Evolutionary conservation across 495 filamentous ascomycete species (phyloP).

Genomic region (Lophiotrema nucula): DNA sequence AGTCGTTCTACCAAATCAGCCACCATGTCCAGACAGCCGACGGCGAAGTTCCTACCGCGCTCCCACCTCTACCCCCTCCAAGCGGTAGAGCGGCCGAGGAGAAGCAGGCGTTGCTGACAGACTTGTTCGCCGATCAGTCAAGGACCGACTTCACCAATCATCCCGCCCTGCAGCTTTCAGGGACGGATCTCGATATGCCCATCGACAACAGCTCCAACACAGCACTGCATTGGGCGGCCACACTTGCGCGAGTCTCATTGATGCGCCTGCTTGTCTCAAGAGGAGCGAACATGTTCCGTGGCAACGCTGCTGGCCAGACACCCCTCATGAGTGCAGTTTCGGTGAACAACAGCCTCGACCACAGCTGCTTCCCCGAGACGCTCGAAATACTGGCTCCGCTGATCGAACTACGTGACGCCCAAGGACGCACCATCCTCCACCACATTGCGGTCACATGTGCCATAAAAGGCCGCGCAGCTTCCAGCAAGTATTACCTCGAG

Average conservation of each 20-base stretch:
- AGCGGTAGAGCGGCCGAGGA: conserved; percentile 63
- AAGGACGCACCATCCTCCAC: conserved; percentile 87
- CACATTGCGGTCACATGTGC: conserved; percentile 94
- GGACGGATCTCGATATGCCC: conserved; percentile 82
- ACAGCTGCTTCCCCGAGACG: conserved; percentile 75
- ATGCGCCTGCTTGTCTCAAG: conserved; percentile 74
- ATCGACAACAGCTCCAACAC: conserved; percentile 84
- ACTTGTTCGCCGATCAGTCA: conserved; percentile 75
- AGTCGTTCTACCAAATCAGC: conserved; percentile 72
- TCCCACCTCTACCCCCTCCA: conserved; percentile 69
- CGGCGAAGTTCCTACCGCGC: conserved; percentile 53
- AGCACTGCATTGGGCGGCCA: conserved; percentile 95
- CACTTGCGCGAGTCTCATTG: conserved; percentile 78
- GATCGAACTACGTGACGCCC: conserved; percentile 83
- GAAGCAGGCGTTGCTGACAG: conserved; percentile 77
- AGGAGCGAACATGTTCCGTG: conserved; percentile 80
- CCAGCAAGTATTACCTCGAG: conserved; percentile 90
- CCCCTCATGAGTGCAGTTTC: conserved; percentile 83
- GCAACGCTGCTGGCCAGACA: conserved; percentile 85
- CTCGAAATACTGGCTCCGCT: conserved; percentile 86
- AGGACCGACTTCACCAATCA: conserved; percentile 64
- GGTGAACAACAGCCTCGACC: conserved; percentile 88
- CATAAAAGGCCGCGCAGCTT: conserved; percentile 79
- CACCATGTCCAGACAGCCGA: conserved; percentile 53
- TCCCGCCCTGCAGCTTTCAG: conserved; percentile 66